These are phyloP conservation scores for Colletotrichum orbiculare DNA, from an alignment of 2,329 filamentous ascomycete species.

Conservation along the genomic window DNA sequence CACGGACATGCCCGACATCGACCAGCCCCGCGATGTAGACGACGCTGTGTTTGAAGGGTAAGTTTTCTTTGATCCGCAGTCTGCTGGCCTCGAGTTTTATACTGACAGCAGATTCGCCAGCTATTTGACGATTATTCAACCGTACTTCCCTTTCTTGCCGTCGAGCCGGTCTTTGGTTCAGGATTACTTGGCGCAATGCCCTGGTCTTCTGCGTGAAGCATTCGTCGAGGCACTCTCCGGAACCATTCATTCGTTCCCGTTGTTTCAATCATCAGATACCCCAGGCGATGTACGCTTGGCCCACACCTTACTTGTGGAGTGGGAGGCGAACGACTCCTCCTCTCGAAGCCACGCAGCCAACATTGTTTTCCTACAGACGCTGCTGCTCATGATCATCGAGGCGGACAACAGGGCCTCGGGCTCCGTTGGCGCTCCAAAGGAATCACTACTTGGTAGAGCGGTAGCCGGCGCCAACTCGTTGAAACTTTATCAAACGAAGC, in stretches of 20 bases:
- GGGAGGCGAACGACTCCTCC: constrained; percentile 56
- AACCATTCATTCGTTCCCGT: constrained; percentile 65
- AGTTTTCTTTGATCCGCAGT: constrained; percentile 36
- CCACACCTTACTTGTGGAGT: constrained; percentile 61
- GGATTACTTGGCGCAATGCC: constrained; percentile 66
- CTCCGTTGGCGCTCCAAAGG: constrained; percentile 59
- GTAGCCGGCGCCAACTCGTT: constrained; percentile 74
- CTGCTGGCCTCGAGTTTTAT: not conserved
- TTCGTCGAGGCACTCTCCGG: constrained; percentile 72
- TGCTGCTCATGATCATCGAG: constrained; percentile 74
- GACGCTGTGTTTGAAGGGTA: constrained; percentile 60
- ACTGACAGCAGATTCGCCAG: constrained; percentile 46
- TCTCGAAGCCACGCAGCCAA: constrained; percentile 54
- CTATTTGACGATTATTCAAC: constrained; percentile 74
- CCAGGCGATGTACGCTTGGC: constrained; percentile 57
- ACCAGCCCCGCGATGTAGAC: constrained; percentile 51
- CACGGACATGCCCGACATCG: constrained; percentile 48
- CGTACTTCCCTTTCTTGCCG: constrained; percentile 74
- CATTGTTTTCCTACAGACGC: constrained; percentile 72
- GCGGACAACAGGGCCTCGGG: constrained; percentile 65
- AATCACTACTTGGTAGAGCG: constrained; percentile 71
- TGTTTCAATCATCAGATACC: constrained; percentile 46
- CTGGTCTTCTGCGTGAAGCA: constrained; percentile 67
- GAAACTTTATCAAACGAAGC: constrained; percentile 63
- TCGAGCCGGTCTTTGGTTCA: constrained; percentile 66